Conservation (phyloP, 345 rosid species). For the Salix exigua region DNA sequence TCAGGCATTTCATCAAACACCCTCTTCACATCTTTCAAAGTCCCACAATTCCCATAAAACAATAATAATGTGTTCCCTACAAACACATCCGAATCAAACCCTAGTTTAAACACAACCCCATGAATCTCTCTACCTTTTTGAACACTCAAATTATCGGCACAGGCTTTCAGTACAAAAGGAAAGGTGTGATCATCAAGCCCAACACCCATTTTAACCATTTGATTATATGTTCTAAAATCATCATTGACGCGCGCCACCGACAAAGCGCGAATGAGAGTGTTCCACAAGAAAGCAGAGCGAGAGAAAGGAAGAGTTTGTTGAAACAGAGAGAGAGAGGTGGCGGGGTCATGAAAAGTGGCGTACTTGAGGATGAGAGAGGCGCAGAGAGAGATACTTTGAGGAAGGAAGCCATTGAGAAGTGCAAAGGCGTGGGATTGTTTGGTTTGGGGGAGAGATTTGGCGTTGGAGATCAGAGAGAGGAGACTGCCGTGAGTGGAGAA, state of each 20-base stretch:
- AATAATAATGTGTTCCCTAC: slow-evolving; percentile 42
- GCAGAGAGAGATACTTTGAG: slow-evolving; percentile 34
- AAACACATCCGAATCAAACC: slow-evolving; percentile 37
- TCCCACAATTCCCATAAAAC: slow-evolving; percentile 33
- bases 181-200: slow-evolving; percentile 48
- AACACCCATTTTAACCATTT: slow-evolving; percentile 36
- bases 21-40: slow-evolving; percentile 20
- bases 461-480: slow-evolving; percentile 28
- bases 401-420: slow-evolving; percentile 36
- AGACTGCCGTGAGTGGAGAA: slow-evolving; percentile 13
- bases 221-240: slow-evolving; percentile 35
- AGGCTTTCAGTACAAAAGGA: slow-evolving; percentile 42
- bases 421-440: slow-evolving; percentile 41
- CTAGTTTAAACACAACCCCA: slow-evolving; percentile 46
- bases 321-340: slow-evolving; percentile 28
- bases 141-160: slow-evolving; percentile 33
- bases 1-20: slow-evolving; percentile 50
- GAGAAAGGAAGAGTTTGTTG: slow-evolving; percentile 27
- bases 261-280: slow-evolving; percentile 41
- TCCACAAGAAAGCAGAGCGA: slow-evolving; percentile 47
- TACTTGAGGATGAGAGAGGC: slow-evolving; percentile 51
- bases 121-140: slow-evolving; percentile 60
- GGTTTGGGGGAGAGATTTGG: slow-evolving; percentile 28
- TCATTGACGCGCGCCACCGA: slow-evolving; percentile 26
- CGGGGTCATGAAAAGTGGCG: slow-evolving; percentile 26